A percentile compares a stretch with the other conserved stretches of the same genome.
Conservation (phyloP, 306 rosid genomes). For the Begonia masoniana region DNA sequence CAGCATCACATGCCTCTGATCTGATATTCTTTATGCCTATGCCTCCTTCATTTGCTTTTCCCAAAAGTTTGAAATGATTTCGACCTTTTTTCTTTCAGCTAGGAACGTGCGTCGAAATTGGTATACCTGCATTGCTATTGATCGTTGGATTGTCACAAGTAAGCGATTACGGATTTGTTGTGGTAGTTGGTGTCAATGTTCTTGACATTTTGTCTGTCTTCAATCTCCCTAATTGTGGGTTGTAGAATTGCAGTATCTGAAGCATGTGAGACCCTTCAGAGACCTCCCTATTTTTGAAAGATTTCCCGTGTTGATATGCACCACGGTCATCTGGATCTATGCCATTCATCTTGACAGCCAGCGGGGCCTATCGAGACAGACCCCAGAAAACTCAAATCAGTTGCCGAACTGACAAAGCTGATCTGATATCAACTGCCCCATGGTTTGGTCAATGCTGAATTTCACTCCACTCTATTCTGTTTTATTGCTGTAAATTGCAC, state of each 20-base stretch:
- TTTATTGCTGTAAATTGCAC: slow-evolving; percentile 3
- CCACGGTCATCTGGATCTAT: slow-evolving; percentile 74
- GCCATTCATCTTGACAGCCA: slow-evolving; percentile 71
- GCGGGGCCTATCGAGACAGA: slow-evolving; percentile 72
- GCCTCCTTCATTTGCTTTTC: too few relatives aligned
- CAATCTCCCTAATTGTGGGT: slow-evolving; percentile 3
- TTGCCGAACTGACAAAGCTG: slow-evolving; percentile 76
- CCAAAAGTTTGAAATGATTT: too few relatives aligned
- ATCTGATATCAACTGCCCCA: slow-evolving; percentile 84
- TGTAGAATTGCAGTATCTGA: slow-evolving; percentile 63
- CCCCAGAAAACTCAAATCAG: slow-evolving; percentile 40
- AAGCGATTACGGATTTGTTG: slow-evolving; percentile 18
- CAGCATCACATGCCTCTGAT: too few relatives aligned
- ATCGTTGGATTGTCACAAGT: slow-evolving; percentile 83
- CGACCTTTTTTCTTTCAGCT: slow-evolving; percentile 35
- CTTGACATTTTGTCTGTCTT: slow-evolving; percentile 3
- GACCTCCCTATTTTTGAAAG: slow-evolving; percentile 82
- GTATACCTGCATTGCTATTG: slow-evolving; percentile 76
- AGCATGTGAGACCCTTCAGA: slow-evolving; percentile 78
- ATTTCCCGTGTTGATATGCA: slow-evolving; percentile 81
- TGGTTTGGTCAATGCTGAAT: slow-evolving; percentile 31
- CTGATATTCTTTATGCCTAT: too few relatives aligned
- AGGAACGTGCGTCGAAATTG: slow-evolving; percentile 90
- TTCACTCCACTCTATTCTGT: not conserved
- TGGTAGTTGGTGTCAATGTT: not conserved